Percentiles rank a stretch among this genome's conserved stretches.
These are phyloP conservation scores for Thalassiosira exigua DNA, from an alignment of 352 stramenopile species.

Conservation along the genomic window DNA sequence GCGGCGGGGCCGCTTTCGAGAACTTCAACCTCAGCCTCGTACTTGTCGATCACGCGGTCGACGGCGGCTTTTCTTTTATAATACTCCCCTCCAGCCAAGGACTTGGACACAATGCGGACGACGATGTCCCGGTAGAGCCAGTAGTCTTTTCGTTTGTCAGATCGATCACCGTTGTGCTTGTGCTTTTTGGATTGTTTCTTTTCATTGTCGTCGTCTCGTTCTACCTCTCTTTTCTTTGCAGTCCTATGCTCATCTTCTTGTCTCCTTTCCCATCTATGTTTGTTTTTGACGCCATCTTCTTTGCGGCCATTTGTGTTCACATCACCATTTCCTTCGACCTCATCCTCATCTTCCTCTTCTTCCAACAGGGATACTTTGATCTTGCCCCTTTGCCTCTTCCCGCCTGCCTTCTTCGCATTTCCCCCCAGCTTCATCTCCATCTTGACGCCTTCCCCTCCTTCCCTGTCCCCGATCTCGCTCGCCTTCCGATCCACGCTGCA, in stretches of 20 bases:
- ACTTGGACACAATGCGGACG: constrained; percentile 94
- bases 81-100: constrained; percentile 87
- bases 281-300: too few species aligned
- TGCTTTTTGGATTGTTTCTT: constrained; percentile 14
- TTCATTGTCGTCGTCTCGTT: constrained; percentile 10
- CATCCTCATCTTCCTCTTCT: constrained; percentile 59
- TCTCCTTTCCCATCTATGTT: too few species aligned
- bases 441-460: constrained; percentile 66
- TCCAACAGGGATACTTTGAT: constrained; percentile 62
- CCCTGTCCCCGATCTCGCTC: constrained; percentile 88
- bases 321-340: too few species aligned
- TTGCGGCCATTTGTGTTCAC: too few species aligned
- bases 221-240: too few species aligned
- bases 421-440: constrained; percentile 51
- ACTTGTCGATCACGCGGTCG: constrained; percentile 73
- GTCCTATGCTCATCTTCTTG: too few species aligned
- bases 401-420: neutral
- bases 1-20: constrained; percentile 45
- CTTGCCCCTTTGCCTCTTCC: constrained; percentile 51
- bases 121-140: constrained; percentile 92
- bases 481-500: constrained; percentile 58
- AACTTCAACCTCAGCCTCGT: constrained; percentile 74
- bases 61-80: constrained; percentile 86
- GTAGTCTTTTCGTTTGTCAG: constrained; percentile 85
- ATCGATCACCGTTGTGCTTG: constrained; percentile 22